Evolutionary conservation across 441 rosid species (phyloP).

Genomic region (Sinapis alba): DNA sequence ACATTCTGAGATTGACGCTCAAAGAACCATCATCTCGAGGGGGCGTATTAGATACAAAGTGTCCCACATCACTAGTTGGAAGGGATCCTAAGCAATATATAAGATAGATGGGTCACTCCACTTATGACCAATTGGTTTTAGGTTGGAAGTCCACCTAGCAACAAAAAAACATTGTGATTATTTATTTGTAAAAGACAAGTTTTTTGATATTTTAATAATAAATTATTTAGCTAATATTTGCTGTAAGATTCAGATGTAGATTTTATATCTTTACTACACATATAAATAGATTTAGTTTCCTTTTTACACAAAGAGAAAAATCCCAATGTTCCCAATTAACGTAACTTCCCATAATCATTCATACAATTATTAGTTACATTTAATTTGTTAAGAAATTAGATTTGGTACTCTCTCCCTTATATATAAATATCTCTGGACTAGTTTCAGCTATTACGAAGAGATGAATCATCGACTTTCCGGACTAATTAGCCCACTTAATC

Average conservation of each 20-base stretch:
- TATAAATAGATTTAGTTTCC: slow-evolving; percentile 8
- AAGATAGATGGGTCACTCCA: too few relatives aligned
- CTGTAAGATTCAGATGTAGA: slow-evolving; percentile 16
- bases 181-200: not conserved
- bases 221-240: slow-evolving; percentile 2
- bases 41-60: too few relatives aligned
- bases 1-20: too few relatives aligned
- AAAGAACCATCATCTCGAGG: too few relatives aligned
- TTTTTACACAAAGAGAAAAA: not conserved
- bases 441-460: slow-evolving; percentile 6
- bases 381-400: not conserved
- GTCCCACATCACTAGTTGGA: too few relatives aligned
- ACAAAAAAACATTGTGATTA: not conserved
- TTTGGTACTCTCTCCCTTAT: slow-evolving; percentile 11
- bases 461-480: slow-evolving; percentile 33
- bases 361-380: not conserved
- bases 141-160: too few relatives aligned
- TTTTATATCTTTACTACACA: not conserved
- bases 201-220: not conserved
- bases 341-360: slow-evolving; percentile 5
- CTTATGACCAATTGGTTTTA: too few relatives aligned
- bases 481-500: slow-evolving; percentile 28
- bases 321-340: not conserved
- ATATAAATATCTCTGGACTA: not conserved
- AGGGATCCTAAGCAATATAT: too few relatives aligned